Evolutionary conservation across 23 red algal genomes (phyloP), one percentile per base, ranked within the genome.

Genomic region (Gracilaria domingensis): DNA sequence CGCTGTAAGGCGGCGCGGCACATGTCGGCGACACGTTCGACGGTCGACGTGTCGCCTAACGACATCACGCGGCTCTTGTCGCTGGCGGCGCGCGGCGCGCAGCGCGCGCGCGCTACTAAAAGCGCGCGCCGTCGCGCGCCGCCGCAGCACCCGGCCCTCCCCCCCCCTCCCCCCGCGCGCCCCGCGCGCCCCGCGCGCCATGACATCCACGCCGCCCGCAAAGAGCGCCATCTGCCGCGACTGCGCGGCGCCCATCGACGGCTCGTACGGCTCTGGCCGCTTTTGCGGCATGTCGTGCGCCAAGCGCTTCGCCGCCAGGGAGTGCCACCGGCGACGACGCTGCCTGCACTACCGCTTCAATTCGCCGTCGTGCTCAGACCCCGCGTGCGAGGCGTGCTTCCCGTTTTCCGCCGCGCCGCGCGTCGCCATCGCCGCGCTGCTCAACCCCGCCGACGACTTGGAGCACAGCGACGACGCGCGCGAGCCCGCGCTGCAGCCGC

Each of bases 211-310:
- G 2, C 35, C 30, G 4, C 67, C 38, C 35, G 35, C 35, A 11
- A 73, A 73, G 23, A 44, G 20, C 21, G 7, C 72, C 25, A 50
- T 34, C 39, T 77, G 72, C 23, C 72, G 72, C 45, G 72, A 77
- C 42, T 77, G 72, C 42, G 4, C 40, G 9, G 4, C 72, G 72
- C 72, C 72, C 24, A 77, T 77, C 5, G 72, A 77, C 25, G 72
- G 72, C 20, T 77, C 72, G 13, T 77, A 77, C 42, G 72, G 72
- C 20, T 77, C 72, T 11, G 72, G 72, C 0, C 72, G 72, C 3
- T 77, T 77, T 25, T 77, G 72, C 72, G 72, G 72, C 42, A 77
- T 77, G 72, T 77, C 72, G 5, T 77, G 72, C 39, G 72, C 72
- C 40, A 77, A 77, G 25, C 72, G 72, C 0, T 77, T 49, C 23